phyloP scores from a whole-genome alignment of 441 rosid species.

The Syzygium malaccense region DNA sequence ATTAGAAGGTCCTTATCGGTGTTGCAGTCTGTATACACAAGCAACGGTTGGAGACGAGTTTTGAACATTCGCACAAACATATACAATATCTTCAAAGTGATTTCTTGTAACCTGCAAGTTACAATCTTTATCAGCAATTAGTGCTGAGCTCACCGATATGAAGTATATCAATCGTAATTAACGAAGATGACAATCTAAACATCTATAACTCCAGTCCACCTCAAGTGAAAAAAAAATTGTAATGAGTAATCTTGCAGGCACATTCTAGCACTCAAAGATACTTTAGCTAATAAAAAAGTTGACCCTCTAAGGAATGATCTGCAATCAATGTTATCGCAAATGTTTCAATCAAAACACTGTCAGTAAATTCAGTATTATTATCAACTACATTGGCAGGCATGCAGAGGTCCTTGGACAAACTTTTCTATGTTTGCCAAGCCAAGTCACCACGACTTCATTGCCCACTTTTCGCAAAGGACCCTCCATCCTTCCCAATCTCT shows the following conservation, averaged over 20 bases:
- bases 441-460: background rate
- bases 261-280: background rate
- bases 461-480: background rate
- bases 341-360: background rate
- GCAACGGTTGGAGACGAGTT: conserved; percentile 35
- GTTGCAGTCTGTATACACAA: conserved; percentile 64
- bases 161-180: background rate
- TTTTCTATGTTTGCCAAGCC: background rate
- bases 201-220: background rate
- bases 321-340: background rate
- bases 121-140: background rate
- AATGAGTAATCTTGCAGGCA: background rate
- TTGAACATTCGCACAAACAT: conserved; percentile 28
- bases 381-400: background rate
- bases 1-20: conserved; percentile 48
- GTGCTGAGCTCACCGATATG: background rate
- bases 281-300: background rate
- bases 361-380: background rate
- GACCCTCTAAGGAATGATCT: background rate
- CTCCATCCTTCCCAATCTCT: background rate
- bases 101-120: conserved; percentile 42
- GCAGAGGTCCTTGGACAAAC: background rate
- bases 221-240: background rate
- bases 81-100: conserved; percentile 70
- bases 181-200: background rate